Percentiles rank a stretch among this genome's conserved stretches.
Conservation (phyloP, 805 yeast species). For the Kodamaea hsintzibuensis region DNA sequence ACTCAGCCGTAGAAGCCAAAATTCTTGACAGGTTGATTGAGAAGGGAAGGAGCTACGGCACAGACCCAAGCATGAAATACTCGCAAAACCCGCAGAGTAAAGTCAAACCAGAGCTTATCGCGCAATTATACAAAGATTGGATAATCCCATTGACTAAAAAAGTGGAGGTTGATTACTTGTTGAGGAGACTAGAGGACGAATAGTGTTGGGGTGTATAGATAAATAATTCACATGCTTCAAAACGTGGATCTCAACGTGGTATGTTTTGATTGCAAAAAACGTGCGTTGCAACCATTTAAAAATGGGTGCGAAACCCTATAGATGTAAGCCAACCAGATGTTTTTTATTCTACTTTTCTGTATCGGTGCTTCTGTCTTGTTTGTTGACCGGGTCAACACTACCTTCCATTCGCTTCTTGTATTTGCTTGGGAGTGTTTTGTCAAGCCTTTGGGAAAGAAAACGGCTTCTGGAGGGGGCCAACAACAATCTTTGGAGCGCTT, state of each 20-base stretch:
- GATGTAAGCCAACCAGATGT: neutral
- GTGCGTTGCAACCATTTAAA: neutral
- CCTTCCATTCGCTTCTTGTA: conserved; percentile 27
- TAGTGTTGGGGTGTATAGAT: conserved; percentile 7
- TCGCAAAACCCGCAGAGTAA: conserved; percentile 69
- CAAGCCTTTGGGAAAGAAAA: conserved; percentile 50
- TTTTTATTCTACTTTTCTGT: conserved; percentile 4
- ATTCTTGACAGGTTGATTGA: conserved; percentile 75
- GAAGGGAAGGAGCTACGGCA: conserved; percentile 85
- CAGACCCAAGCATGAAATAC: conserved; percentile 78
- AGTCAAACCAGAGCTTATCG: conserved; percentile 80
- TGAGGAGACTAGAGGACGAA: conserved; percentile 76
- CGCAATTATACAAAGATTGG: conserved; percentile 78
- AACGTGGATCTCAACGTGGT: neutral
- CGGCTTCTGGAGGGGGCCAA: conserved; percentile 35
- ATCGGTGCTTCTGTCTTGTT: conserved; percentile 9
- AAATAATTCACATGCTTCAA: neutral
- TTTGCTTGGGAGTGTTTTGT: conserved; percentile 56
- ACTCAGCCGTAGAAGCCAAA: conserved; percentile 79
- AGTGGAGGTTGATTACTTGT: conserved; percentile 89
- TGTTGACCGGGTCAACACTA: conserved; percentile 18
- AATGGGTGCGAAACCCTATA: neutral
- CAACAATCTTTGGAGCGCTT: conserved; percentile 66
- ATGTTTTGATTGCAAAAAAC: neutral
- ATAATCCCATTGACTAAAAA: conserved; percentile 93